These are phyloP conservation scores for Prunus davidiana DNA, from an alignment of 306 rosid species.

Conservation along the genomic window DNA sequence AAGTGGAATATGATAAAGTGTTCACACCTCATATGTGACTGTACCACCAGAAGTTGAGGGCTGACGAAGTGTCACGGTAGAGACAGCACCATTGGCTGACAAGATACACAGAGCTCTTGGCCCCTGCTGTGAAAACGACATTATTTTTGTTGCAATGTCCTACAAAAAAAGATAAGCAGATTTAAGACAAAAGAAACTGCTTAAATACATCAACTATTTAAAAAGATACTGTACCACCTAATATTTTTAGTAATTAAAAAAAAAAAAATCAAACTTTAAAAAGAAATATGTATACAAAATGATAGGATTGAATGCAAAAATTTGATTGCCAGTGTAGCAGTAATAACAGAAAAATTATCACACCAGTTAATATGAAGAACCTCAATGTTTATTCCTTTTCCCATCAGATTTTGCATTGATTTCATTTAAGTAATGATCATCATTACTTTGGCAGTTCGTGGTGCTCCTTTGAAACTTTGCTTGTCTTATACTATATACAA, in stretches of 20 bases:
- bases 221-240: background rate
- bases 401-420: conserved; percentile 3
- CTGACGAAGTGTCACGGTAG: conserved; percentile 89
- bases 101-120: conserved; percentile 77
- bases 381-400: background rate
- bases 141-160: conserved; percentile 84
- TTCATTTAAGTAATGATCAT: background rate
- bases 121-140: conserved; percentile 92
- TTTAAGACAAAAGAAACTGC: conserved; percentile 1
- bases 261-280: background rate
- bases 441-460: background rate
- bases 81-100: conserved; percentile 90
- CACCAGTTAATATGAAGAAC: background rate
- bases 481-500: background rate
- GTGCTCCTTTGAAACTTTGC: background rate
- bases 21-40: conserved; percentile 79
- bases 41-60: conserved; percentile 89
- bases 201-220: background rate
- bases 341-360: background rate
- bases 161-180: conserved; percentile 25
- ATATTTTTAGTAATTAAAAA: background rate
- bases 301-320: background rate
- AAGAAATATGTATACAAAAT: background rate
- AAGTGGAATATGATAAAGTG: conserved; percentile 7
- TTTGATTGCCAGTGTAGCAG: background rate